Base-by-base conservation (phyloP, 2,329 filamentous ascomycete species). In the Penicillium freii region DNA sequence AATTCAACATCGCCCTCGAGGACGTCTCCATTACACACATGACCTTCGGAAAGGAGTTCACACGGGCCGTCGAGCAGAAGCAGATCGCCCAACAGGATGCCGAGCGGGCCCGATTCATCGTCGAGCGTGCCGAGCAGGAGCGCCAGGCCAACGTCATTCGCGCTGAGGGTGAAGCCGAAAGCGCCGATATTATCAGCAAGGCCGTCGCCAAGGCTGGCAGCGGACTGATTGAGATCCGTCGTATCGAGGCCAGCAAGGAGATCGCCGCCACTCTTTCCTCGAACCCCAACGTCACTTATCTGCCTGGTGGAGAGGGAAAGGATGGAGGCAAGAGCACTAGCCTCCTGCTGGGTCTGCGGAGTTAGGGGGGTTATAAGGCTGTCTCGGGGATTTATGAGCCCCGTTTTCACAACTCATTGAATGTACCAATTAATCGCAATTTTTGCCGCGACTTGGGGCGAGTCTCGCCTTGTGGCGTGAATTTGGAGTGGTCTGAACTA, bases 11-110 rank as follows among this genome's bases (percentile, higher is more conserved):
- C 73, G 91, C 92, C 29, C 90, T 99, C 53, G 94, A 99, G 80
- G 94, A 99, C 73, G 94, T 99, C 59, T 96, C 91, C 73, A 99
- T 99, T 78, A 99, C 94, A 61, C 94, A 99, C 84, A 99, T 99
- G 94, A 99, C 94, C 52, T 99, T 99, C 75, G 94, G 94, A 68
- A 93, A 93, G 78, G 94, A 99, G 79, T 99, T 99, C 83, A 99
- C 94, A 60, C 90, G 91, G 78, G 94, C 94, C 64, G 94, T 99
- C 71, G 94, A 99, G 82, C 94, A 99, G 86, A 99, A 99, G 87
- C 94, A 99, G 83, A 99, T 99, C 76, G 94, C 94, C 55, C 94
- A 99, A 81, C 94, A 99, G 80, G 94, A 99, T 74, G 94, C 94
- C 63, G 94, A 99, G 84, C 86, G 94, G 65, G 94, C 94, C 48